Conservation (phyloP, 495 filamentous ascomycete genomes). For the Thermothielavioides terrestris region DNA sequence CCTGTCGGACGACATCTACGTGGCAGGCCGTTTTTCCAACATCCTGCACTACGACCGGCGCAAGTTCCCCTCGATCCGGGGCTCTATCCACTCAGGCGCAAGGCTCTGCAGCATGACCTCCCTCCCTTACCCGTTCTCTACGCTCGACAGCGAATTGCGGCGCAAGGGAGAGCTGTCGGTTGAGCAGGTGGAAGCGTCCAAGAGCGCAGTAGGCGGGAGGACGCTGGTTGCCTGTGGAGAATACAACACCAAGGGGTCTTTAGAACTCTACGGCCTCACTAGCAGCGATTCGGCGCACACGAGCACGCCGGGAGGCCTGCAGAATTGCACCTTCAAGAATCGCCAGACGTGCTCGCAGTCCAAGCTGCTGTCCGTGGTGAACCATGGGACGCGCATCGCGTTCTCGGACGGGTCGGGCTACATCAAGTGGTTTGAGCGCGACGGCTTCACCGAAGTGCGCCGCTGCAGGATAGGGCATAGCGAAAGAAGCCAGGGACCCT, state of each 20-base stretch:
- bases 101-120: conserved; percentile 68
- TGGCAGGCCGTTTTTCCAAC: conserved; percentile 84
- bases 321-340: conserved; percentile 52
- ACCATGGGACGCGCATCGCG: conserved; percentile 77
- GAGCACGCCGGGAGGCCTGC: conserved; percentile 27
- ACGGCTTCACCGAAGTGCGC: conserved; percentile 73
- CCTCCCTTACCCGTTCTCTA: conserved; percentile 59
- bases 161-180: conserved; percentile 44
- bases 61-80: conserved; percentile 69
- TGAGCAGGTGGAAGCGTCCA: conserved; percentile 43
- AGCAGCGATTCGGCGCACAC: conserved; percentile 15
- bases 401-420: conserved; percentile 77
- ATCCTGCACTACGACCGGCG: conserved; percentile 85
- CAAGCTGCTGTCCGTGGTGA: conserved; percentile 74
- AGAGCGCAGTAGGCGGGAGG: conserved; percentile 42
- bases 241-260: conserved; percentile 84
- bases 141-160: conserved; percentile 45
- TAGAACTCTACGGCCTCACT: conserved; percentile 74
- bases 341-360: conserved; percentile 73
- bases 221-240: conserved; percentile 82
- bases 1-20: conserved; percentile 59
- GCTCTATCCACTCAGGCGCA: conserved; percentile 75
- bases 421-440: conserved; percentile 86
- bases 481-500: conserved; percentile 28
- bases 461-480: conserved; percentile 59